Evolutionary conservation across 331 rosid species (phyloP).

Genomic region (Stylosanthes scabra): DNA sequence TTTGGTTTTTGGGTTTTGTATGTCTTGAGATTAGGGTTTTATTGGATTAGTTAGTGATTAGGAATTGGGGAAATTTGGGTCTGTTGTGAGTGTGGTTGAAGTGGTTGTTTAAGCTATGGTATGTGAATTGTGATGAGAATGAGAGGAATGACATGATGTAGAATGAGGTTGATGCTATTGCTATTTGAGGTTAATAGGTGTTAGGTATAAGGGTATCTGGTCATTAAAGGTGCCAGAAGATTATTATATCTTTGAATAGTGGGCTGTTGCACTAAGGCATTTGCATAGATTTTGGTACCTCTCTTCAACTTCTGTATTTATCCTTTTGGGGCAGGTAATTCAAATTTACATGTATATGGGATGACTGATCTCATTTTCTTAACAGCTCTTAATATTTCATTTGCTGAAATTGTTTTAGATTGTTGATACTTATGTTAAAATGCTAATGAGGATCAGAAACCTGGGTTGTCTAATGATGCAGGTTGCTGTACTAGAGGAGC

Average conservation of each 20-base stretch:
- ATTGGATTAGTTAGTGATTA: slow-evolving; percentile 5
- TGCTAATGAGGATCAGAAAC: slow-evolving; percentile 18
- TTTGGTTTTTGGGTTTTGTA: not conserved
- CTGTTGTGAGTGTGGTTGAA: not conserved
- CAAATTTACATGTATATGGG: not conserved
- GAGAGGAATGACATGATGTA: not conserved
- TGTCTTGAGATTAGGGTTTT: slow-evolving; percentile 43
- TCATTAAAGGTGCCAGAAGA: no score
- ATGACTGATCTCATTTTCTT: slow-evolving; percentile 25
- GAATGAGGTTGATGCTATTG: not conserved
- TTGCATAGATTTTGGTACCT: not conserved
- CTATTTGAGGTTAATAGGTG: not conserved
- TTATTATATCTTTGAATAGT: no score
- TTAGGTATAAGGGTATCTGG: no score
- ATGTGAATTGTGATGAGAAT: not conserved
- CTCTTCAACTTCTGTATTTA: slow-evolving; percentile 22
- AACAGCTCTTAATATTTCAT: slow-evolving; percentile 2
- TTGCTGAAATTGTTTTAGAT: slow-evolving; percentile 14
- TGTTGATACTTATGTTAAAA: slow-evolving; percentile 1
- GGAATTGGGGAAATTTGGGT: not conserved
- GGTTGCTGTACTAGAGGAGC: slow-evolving; percentile 96
- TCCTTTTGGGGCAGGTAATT: not conserved
- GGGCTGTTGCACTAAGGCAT: no score
- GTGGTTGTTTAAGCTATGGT: not conserved
- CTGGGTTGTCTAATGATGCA: slow-evolving; percentile 46